Percentiles rank a stretch among this genome's conserved stretches.
Evolutionary conservation across 1,284 basidiomycete genomes (phyloP).

Genomic region (Takashimella koratensis): DNA sequence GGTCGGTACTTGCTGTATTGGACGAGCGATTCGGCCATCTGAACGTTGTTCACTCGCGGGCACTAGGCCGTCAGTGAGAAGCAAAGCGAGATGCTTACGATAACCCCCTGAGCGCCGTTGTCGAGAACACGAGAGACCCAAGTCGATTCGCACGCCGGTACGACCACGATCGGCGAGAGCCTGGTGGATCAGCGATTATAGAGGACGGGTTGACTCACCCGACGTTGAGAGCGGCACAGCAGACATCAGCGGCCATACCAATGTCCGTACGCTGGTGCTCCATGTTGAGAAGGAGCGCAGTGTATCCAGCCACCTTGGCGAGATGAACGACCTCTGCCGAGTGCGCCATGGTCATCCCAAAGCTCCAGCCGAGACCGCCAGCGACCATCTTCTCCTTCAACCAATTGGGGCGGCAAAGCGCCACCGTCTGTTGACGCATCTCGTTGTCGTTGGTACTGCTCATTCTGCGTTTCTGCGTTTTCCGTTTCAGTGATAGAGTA

Average conservation of each 20-base stretch:
- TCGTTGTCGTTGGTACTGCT: neutral
- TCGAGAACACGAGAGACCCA: conserved; percentile 14
- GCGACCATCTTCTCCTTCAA: conserved; percentile 10
- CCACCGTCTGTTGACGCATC: neutral
- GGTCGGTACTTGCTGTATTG: conserved; percentile 12
- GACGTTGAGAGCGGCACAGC: conserved; percentile 3
- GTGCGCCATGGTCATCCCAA: conserved; percentile 5
- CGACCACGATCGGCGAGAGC: conserved; percentile 6
- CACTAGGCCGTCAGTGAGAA: neutral
- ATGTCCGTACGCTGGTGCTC: conserved; percentile 9
- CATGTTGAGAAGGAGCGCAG: conserved; percentile 7
- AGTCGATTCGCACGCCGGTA: conserved; percentile 5
- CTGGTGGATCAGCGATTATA: neutral
- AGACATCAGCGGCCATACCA: conserved; percentile 2
- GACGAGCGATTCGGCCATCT: conserved; percentile 10
- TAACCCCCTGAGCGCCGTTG: conserved; percentile 14
- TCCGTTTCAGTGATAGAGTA: too few species aligned
- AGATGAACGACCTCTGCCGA: conserved; percentile 7
- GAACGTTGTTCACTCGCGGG: conserved; percentile 7
- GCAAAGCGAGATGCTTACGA: too few species aligned
- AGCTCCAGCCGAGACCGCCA: conserved; percentile 3
- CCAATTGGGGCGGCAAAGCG: conserved; percentile 1
- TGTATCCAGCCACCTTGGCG: conserved; percentile 13
- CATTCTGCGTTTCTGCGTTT: too few species aligned
- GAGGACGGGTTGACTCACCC: neutral